Evolutionary conservation across 192 early-diverging fungal genomes (phyloP).

Genomic region (Linnemannia schmuckeri): DNA sequence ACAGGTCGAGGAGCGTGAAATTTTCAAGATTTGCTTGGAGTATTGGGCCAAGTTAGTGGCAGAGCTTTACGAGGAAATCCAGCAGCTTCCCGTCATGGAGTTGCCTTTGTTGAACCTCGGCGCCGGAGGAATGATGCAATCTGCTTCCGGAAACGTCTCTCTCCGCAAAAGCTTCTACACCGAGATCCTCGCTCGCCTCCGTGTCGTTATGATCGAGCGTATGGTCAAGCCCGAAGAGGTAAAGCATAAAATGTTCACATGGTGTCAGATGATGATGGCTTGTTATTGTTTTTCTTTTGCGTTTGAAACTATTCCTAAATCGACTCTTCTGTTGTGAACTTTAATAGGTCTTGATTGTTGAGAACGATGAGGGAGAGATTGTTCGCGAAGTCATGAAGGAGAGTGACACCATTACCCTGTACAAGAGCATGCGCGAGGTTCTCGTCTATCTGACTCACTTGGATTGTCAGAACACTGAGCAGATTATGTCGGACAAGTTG

Average conservation of each 20-base stretch:
- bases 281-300: not conserved
- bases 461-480: constrained; percentile 93
- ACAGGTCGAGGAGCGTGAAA: constrained; percentile 93
- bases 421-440: constrained; percentile 98
- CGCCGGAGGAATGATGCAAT: constrained; percentile 55
- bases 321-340: not conserved
- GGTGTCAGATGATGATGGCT: not conserved
- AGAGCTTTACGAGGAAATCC: constrained; percentile 92
- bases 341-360: constrained; percentile 88
- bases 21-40: constrained; percentile 98
- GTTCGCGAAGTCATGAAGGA: constrained; percentile 98
- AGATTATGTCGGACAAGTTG: constrained; percentile 96
- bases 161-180: constrained; percentile 87
- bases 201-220: constrained; percentile 97
- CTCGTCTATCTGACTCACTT: constrained; percentile 98
- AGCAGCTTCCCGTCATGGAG: constrained; percentile 65
- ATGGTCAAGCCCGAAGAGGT: constrained; percentile 99
- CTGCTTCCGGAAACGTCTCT: constrained; percentile 57
- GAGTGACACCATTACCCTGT: constrained; percentile 96
- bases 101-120: constrained; percentile 74
- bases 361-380: constrained; percentile 99
- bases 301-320: not conserved
- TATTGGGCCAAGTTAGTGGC: constrained; percentile 96
- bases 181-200: constrained; percentile 86
- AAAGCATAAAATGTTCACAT: not conserved